A percentile compares a stretch with the other conserved stretches of the same genome.
Evolutionary conservation across 1,284 basidiomycete species (phyloP).

Genomic region (Neonothopanus nambi): DNA sequence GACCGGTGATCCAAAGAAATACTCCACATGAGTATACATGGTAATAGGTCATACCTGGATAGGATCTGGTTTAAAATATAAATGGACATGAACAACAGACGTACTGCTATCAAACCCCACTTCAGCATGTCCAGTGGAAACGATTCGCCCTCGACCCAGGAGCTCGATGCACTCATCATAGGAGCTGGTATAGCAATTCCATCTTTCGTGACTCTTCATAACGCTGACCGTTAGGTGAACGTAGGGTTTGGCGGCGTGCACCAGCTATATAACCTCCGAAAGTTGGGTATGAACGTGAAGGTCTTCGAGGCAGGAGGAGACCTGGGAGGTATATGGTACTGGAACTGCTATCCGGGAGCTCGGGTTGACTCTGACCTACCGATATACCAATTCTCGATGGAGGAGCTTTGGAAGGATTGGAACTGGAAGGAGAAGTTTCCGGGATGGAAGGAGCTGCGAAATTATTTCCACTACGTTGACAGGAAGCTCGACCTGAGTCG

Average conservation of each 20-base stretch:
- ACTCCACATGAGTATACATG: too few species aligned
- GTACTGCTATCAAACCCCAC: too few species aligned
- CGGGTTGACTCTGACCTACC: constrained; percentile 13
- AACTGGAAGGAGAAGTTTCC: constrained; percentile 13
- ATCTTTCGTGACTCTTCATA: too few species aligned
- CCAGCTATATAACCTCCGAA: constrained; percentile 9
- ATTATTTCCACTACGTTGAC: constrained; percentile 15
- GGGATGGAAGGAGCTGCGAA: constrained; percentile 12
- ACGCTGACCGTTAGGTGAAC: too few species aligned
- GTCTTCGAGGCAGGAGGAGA: constrained; percentile 9
- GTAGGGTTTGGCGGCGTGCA: constrained; percentile 8
- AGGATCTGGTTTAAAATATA: too few species aligned
- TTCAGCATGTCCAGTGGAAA: too few species aligned
- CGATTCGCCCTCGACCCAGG: neutral
- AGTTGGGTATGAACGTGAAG: constrained; percentile 6
- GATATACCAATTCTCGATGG: constrained; percentile 16
- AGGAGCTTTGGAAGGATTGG: constrained; percentile 12
- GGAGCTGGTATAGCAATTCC: constrained; percentile 19
- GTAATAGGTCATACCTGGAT: too few species aligned
- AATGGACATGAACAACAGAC: too few species aligned
- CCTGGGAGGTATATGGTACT: constrained; percentile 11
- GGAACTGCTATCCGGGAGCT: constrained; percentile 11
- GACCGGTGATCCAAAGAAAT: too few species aligned
- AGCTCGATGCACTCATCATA: constrained; percentile 25
- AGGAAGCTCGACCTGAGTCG: constrained; percentile 11